These are phyloP conservation scores for Candida freyschussii DNA, from an alignment of 1,139 yeast species.

Conservation along the genomic window DNA sequence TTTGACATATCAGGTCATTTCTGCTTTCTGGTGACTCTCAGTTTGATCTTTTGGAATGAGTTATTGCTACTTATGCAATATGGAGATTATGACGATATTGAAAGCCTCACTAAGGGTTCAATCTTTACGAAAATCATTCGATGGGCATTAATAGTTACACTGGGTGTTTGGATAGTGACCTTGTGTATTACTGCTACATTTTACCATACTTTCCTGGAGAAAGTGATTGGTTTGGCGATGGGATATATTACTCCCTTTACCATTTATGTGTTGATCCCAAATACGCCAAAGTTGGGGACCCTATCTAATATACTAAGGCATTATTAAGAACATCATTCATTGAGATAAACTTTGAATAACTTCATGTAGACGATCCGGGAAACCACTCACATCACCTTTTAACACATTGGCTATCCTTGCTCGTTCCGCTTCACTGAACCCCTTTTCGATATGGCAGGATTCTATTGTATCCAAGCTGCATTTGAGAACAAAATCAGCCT, in stretches of 20 bases:
- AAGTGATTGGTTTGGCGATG: conserved; percentile 44
- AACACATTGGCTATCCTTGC: conserved; percentile 13
- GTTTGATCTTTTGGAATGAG: conserved; percentile 41
- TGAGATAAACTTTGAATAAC: conserved; percentile 14
- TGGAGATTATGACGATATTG: conserved; percentile 8
- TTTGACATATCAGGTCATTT: conserved; percentile 65
- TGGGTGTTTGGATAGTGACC: conserved; percentile 42
- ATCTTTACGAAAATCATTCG: conserved; percentile 6
- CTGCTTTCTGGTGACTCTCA: conserved; percentile 46
- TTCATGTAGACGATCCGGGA: conserved; percentile 15
- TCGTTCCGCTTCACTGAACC: conserved; percentile 19
- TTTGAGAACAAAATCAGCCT: conserved; percentile 13
- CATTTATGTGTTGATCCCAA: conserved; percentile 30
- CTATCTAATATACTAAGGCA: no score
- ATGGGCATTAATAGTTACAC: conserved; percentile 15
- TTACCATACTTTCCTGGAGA: conserved; percentile 58
- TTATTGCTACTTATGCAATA: conserved; percentile 13
- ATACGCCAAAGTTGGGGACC: no score
- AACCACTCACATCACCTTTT: conserved; percentile 13
- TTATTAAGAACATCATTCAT: neutral
- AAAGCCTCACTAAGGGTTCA: conserved; percentile 10
- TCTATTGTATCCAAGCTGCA: conserved; percentile 13
- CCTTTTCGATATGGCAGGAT: conserved; percentile 18
- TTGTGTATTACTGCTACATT: conserved; percentile 51
- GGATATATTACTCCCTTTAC: conserved; percentile 41